A percentile compares a stretch with the other conserved stretches of the same genome.
Conservation (phyloP, 257 asterid species). For the Solanum neorickii region DNA sequence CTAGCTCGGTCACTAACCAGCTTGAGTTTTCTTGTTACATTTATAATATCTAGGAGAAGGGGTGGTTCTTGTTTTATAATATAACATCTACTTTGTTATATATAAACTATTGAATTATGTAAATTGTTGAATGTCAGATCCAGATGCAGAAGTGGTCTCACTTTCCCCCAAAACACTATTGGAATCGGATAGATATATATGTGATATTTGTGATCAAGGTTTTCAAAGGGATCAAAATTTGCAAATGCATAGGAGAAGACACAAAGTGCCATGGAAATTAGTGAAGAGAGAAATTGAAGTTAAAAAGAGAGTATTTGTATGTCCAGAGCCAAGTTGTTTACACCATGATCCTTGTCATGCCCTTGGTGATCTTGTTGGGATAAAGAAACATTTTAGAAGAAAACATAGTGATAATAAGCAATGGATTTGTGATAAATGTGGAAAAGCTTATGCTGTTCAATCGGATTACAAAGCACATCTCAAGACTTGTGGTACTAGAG, state of each 20-base stretch:
- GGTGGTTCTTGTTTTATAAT: neutral
- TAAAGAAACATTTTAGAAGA: conserved; percentile 62
- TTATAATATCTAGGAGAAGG: neutral
- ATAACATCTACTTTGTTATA: neutral
- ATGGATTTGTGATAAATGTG: conserved; percentile 64
- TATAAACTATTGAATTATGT: neutral
- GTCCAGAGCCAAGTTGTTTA: conserved; percentile 68
- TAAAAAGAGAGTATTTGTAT: conserved; percentile 55
- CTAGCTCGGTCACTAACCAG: neutral
- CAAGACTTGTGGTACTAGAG: conserved; percentile 69
- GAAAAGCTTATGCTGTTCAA: conserved; percentile 64
- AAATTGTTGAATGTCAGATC: neutral
- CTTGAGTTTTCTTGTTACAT: neutral
- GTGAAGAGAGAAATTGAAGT: conserved; percentile 36
- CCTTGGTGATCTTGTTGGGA: conserved; percentile 67
- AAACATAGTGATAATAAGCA: conserved; percentile 60
- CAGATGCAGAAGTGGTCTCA: conserved; percentile 12
- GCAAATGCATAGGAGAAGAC: conserved; percentile 18
- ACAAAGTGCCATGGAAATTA: conserved; percentile 13
- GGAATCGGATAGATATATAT: conserved; percentile 13
- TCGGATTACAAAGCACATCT: conserved; percentile 67
- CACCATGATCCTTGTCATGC: conserved; percentile 74
- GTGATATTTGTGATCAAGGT: conserved; percentile 17
- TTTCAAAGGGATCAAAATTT: conserved; percentile 19
- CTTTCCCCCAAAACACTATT: conserved; percentile 13